Conservation (phyloP, 495 filamentous ascomycete genomes). For the Daldinia grandis region DNA sequence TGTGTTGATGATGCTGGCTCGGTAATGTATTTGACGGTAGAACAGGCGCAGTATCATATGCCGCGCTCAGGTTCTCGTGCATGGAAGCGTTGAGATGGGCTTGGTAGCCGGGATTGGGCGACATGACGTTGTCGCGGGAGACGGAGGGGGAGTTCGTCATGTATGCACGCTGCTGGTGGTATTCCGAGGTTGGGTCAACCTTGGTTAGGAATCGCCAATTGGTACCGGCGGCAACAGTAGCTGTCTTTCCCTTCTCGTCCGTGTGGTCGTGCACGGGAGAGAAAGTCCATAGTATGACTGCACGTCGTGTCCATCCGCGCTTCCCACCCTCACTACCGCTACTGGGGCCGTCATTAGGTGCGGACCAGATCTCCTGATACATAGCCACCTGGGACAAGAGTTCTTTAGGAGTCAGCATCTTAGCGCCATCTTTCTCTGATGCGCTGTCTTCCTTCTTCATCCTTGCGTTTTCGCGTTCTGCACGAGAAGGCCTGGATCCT, state of each 20-base stretch:
- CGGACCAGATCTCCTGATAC: constrained; percentile 61
- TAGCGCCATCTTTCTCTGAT: constrained; percentile 29
- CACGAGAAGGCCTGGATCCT: constrained; percentile 36
- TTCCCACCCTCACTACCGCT: constrained; percentile 18
- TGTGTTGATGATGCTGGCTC: constrained; percentile 25
- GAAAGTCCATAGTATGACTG: constrained; percentile 59
- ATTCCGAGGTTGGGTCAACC: constrained; percentile 54
- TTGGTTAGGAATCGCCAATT: constrained; percentile 60
- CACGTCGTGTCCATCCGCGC: constrained; percentile 53
- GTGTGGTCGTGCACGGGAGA: constrained; percentile 52
- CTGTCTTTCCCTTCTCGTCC: constrained; percentile 47
- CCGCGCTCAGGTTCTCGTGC: constrained; percentile 55
- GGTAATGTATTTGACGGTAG: constrained; percentile 18
- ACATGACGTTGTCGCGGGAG: constrained; percentile 52
- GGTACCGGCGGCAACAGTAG: constrained; percentile 43
- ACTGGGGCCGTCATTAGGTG: constrained; percentile 41
- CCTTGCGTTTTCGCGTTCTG: constrained; percentile 41
- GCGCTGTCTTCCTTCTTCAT: constrained; percentile 45
- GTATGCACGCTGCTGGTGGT: constrained; percentile 56
- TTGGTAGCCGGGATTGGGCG: constrained; percentile 52
- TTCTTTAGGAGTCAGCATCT: constrained; percentile 52
- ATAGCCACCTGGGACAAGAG: constrained; percentile 57
- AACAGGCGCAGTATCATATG: constrained; percentile 43
- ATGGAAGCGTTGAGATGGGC: constrained; percentile 54
- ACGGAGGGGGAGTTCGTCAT: constrained; percentile 37